Conservation (phyloP, 805 yeast genomes). For the Metschnikowia santaceciliae region DNA sequence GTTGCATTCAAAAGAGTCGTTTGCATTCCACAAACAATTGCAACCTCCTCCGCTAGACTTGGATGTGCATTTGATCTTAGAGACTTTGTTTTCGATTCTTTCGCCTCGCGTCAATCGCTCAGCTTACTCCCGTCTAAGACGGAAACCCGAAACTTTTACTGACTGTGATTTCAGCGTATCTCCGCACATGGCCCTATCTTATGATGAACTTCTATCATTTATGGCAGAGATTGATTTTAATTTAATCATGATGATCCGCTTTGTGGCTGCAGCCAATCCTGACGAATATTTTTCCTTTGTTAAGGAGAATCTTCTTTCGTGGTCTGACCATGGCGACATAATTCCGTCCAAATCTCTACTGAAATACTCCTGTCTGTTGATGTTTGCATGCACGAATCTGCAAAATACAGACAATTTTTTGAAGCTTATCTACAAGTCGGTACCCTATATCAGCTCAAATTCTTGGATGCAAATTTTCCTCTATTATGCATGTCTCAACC, state of each 20-base stretch:
- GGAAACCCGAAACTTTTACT: constrained; percentile 2
- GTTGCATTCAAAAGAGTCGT: constrained; percentile 16
- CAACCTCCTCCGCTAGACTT: constrained; percentile 26
- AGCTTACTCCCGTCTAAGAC: constrained; percentile 26
- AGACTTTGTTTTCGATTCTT: constrained; percentile 27
- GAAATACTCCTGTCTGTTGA: constrained; percentile 33
- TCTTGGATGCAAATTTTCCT: constrained; percentile 37
- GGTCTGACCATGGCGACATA: constrained; percentile 21
- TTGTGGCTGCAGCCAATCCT: constrained; percentile 36
- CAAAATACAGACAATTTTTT: constrained; percentile 23
- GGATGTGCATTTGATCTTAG: constrained; percentile 22
- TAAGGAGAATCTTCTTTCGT: constrained; percentile 23
- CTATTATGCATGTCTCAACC: constrained; percentile 27
- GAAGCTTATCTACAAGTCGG: constrained; percentile 18
- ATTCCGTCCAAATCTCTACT: constrained; percentile 27
- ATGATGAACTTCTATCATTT: constrained; percentile 9
- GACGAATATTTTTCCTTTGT: constrained; percentile 27
- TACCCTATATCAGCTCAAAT: constrained; percentile 28
- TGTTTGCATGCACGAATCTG: constrained; percentile 28
- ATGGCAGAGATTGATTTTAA: constrained; percentile 32
- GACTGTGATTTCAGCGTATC: constrained; percentile 5
- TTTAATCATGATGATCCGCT: constrained; percentile 29
- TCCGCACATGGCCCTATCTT: constrained; percentile 2
- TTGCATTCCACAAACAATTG: constrained; percentile 27
- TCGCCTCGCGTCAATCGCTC: constrained; percentile 28